Evolutionary conservation across 2,329 filamentous ascomycete species (phyloP).

Genomic region (Alternaria angustiovoidea): DNA sequence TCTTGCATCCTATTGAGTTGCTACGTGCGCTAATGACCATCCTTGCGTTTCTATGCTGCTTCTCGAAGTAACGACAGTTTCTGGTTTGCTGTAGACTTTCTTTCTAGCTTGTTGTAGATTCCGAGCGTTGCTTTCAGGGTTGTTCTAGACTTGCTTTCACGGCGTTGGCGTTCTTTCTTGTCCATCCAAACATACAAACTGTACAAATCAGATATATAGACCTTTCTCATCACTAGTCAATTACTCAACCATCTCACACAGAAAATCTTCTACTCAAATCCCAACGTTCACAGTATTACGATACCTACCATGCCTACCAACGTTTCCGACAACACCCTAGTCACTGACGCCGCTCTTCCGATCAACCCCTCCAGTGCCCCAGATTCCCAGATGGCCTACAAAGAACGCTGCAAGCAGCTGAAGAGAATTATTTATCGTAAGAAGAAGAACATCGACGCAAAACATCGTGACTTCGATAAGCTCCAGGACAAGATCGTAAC

Average conservation of each 20-base stretch:
- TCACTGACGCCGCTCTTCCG: background rate
- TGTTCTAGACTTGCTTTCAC: background rate
- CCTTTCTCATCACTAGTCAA: too few relatives aligned
- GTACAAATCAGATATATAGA: background rate
- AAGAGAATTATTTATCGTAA: too few relatives aligned
- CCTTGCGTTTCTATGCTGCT: background rate
- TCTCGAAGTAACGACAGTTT: background rate
- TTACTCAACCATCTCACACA: too few relatives aligned
- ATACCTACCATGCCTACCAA: background rate
- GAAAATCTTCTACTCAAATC: background rate
- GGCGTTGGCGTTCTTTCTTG: background rate
- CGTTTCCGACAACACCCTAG: background rate
- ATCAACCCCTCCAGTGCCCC: background rate
- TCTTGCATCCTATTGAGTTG: background rate
- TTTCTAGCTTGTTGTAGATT: background rate
- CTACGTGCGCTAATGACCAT: background rate
- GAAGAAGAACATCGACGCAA: background rate
- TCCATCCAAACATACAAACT: background rate
- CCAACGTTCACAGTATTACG: background rate
- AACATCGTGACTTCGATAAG: background rate
- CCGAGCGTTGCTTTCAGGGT: background rate
- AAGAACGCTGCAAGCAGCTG: background rate
- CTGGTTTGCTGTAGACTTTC: background rate
- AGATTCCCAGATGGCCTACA: background rate
- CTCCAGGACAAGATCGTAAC: background rate